Conservation (phyloP, 805 yeast species). For the Pichia eremophila region DNA sequence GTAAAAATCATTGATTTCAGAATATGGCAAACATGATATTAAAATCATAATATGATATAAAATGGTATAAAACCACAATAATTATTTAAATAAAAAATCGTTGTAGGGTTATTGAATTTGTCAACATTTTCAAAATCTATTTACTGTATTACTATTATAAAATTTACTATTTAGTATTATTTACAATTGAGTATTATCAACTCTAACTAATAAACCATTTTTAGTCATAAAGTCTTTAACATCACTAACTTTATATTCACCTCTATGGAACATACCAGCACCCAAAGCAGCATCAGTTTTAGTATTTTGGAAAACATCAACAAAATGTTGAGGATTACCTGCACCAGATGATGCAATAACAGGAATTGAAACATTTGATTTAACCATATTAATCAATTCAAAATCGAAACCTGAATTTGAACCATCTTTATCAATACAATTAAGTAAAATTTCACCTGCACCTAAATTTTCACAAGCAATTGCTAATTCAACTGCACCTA, state of each 20-base stretch:
- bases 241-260: conserved; percentile 78
- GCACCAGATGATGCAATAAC: conserved; percentile 98
- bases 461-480: conserved; percentile 87
- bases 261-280: conserved; percentile 97
- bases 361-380: conserved; percentile 71
- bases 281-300: conserved; percentile 94
- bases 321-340: conserved; percentile 85
- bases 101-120: too few species aligned
- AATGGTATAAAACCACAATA: too few species aligned
- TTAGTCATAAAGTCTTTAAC: conserved; percentile 62
- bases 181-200: conserved; percentile 31
- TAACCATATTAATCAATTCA: conserved; percentile 73
- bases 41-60: not conserved
- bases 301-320: conserved; percentile 75
- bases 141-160: too few species aligned
- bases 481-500: conserved; percentile 88
- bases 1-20: not conserved
- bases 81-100: too few species aligned
- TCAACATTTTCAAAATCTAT: too few species aligned
- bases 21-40: not conserved
- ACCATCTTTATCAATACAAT: conserved; percentile 96
- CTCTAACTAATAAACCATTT: conserved; percentile 64
- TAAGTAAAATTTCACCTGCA: conserved; percentile 89
- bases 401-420: conserved; percentile 89
- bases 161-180: too few species aligned